Evolutionary conservation across 805 yeast species (phyloP).

Genomic region (Lachancea dasiensis): DNA sequence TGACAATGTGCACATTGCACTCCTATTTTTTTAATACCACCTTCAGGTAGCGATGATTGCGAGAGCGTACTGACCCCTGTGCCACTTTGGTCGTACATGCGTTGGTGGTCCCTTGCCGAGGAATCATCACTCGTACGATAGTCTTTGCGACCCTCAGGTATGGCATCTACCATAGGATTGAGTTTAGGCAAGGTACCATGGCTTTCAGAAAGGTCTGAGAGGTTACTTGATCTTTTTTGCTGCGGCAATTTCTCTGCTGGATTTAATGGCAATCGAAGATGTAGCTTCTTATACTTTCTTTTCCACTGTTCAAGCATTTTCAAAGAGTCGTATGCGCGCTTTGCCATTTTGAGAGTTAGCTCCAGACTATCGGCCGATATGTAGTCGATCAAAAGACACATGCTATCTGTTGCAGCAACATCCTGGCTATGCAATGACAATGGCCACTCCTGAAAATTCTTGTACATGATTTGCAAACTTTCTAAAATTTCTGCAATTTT

Average conservation of each 20-base stretch:
- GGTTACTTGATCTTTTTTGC: background rate
- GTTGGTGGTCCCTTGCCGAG: too few species aligned
- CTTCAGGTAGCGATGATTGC: background rate
- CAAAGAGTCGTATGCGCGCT: constrained; percentile 4
- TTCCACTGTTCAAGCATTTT: constrained; percentile 5
- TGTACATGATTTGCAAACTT: background rate
- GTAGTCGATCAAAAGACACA: constrained; percentile 6
- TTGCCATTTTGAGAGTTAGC: constrained; percentile 2
- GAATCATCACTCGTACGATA: too few species aligned
- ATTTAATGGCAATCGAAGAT: background rate
- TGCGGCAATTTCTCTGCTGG: background rate
- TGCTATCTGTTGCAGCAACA: background rate
- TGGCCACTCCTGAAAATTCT: constrained; percentile 8
- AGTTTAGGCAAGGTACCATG: too few species aligned
- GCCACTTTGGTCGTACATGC: too few species aligned
- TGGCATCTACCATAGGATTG: too few species aligned
- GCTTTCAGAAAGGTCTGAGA: too few species aligned
- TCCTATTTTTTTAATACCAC: background rate
- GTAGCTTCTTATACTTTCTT: background rate
- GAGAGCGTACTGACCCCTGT: background rate
- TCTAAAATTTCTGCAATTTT: constrained; percentile 7
- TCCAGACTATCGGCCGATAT: constrained; percentile 5
- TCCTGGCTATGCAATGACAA: constrained; percentile 9
- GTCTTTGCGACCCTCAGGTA: too few species aligned
- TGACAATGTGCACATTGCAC: constrained; percentile 17